phyloP scores from a whole-genome alignment of 441 rosid species.

The Gossypium lobatum region DNA sequence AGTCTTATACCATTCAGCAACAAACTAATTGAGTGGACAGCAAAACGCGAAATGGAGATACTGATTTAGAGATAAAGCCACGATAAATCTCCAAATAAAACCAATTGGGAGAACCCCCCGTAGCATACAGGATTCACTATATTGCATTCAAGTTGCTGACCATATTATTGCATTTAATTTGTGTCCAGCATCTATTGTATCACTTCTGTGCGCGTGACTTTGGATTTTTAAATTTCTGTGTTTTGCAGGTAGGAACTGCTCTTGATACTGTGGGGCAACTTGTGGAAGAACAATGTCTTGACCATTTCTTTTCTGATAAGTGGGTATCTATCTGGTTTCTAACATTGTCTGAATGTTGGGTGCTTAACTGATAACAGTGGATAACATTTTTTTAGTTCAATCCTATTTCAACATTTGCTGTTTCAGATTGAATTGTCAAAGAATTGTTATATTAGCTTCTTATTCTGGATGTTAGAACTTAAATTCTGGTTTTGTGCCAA shows the following conservation, averaged over 20 bases:
- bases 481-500: background rate
- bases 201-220: background rate
- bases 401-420: background rate
- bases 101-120: background rate
- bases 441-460: background rate
- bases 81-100: background rate
- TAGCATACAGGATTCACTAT: background rate
- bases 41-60: background rate
- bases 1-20: no score
- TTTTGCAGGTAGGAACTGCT: constrained; percentile 50
- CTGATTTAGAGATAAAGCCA: background rate
- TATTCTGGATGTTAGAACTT: background rate
- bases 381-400: background rate
- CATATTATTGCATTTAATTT: background rate
- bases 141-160: background rate
- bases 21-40: no score
- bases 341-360: background rate
- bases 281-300: constrained; percentile 66
- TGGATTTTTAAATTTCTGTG: background rate
- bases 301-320: constrained; percentile 60
- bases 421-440: background rate
- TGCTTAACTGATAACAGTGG: background rate
- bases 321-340: constrained; percentile 27
- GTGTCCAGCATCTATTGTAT: background rate
- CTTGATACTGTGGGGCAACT: constrained; percentile 65